Percentiles rank a stretch among this genome's conserved stretches.
Conservation (phyloP, 768 basidiomycete genomes). For the Sporobolomyces roseus region DNA sequence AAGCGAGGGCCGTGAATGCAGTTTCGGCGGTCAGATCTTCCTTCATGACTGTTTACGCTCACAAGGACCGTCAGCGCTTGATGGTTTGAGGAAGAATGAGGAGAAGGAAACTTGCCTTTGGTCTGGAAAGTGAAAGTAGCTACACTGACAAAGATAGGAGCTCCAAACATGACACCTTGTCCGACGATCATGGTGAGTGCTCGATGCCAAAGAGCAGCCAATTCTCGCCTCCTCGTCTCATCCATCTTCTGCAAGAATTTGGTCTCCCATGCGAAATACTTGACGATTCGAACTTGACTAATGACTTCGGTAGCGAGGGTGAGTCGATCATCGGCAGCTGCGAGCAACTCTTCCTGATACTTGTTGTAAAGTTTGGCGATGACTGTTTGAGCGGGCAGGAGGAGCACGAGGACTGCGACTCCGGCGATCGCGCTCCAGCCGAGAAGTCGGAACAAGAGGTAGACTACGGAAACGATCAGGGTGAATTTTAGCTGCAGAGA, state of each 20-base stretch:
- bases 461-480: no score
- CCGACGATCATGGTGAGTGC: conserved; percentile 28
- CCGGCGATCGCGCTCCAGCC: conserved; percentile 44
- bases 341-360: conserved; percentile 47
- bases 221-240: conserved; percentile 48
- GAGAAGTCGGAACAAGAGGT: conserved; percentile 33
- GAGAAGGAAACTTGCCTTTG: conserved; percentile 17
- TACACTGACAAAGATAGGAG: conserved; percentile 49
- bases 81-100: neutral
- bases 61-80: neutral
- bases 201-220: conserved; percentile 46
- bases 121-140: conserved; percentile 47
- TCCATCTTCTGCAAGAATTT: conserved; percentile 50
- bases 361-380: conserved; percentile 40
- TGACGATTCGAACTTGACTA: conserved; percentile 50
- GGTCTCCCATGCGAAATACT: conserved; percentile 47
- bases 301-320: conserved; percentile 52
- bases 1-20: conserved; percentile 52
- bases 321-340: conserved; percentile 51
- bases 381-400: conserved; percentile 40
- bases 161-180: conserved; percentile 47
- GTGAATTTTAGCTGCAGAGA: no score
- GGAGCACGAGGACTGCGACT: conserved; percentile 37
- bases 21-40: conserved; percentile 49
- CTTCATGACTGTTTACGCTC: conserved; percentile 41